phyloP scores from a whole-genome alignment of 176 grass and related monocot species.

The Poa pratensis region DNA sequence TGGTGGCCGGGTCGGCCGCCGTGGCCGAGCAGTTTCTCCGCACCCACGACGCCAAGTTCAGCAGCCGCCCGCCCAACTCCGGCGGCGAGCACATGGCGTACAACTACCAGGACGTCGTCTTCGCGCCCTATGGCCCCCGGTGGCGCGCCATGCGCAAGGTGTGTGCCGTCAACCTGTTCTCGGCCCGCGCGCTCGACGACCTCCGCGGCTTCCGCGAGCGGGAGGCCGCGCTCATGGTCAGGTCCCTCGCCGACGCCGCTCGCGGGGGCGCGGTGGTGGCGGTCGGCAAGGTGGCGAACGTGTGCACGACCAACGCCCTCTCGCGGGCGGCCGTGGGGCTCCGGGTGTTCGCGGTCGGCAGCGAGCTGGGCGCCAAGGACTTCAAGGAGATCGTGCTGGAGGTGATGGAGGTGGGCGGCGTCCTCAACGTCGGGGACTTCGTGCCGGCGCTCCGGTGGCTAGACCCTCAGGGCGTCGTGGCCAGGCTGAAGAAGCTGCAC shows the following conservation, averaged over 20 bases:
- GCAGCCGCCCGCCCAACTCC: slow-evolving; percentile 64
- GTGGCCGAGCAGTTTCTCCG: slow-evolving; percentile 68
- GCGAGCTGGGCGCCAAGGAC: slow-evolving; percentile 42
- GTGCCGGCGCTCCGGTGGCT: slow-evolving; percentile 60
- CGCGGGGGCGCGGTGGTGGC: background rate
- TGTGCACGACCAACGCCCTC: slow-evolving; percentile 68
- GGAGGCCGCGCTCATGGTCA: slow-evolving; percentile 59
- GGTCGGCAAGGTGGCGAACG: slow-evolving; percentile 53
- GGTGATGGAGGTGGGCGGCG: slow-evolving; percentile 60
- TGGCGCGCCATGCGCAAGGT: slow-evolving; percentile 75
- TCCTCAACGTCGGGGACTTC: slow-evolving; percentile 68
- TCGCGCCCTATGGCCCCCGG: slow-evolving; percentile 69
- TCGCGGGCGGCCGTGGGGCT: slow-evolving; percentile 59
- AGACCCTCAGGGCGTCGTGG: slow-evolving; percentile 59
- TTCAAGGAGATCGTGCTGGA: slow-evolving; percentile 74
- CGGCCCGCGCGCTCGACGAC: slow-evolving; percentile 56
- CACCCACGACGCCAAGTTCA: slow-evolving; percentile 69
- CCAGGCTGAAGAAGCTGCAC: slow-evolving; percentile 68
- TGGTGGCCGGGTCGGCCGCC: slow-evolving; percentile 57
- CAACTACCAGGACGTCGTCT: slow-evolving; percentile 87
- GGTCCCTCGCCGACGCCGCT: slow-evolving; percentile 6
- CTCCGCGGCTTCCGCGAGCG: slow-evolving; percentile 44
- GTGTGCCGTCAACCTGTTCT: slow-evolving; percentile 70
- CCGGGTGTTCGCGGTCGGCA: slow-evolving; percentile 46
- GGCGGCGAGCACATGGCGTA: slow-evolving; percentile 77